Evolutionary conservation across 2,329 filamentous ascomycete species (phyloP), one percentile per base, ranked within the genome.

Genomic region (Aspergillus clavatus): DNA sequence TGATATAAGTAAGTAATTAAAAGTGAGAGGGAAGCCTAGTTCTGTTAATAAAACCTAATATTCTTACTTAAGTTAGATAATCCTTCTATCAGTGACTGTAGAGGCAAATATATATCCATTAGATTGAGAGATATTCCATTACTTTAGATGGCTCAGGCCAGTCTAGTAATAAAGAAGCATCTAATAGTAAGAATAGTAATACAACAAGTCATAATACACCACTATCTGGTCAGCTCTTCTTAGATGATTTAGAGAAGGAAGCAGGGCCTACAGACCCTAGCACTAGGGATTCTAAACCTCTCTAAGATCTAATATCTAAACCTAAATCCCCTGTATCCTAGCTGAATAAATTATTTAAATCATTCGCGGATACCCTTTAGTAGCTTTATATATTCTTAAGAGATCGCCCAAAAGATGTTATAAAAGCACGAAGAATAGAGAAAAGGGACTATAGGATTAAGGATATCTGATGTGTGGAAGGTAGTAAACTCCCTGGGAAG

Each of bases 391-490:
- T 11, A 12, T 39, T 39, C 37, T 23, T 26, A 23, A n/a, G 12
- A 23, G 12, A 39, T 14, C 18, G 24, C 19, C 37, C 37, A 12
- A 10, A 19, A 14, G 22, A 22, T 19, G 24, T 39, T 23, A n/a
- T 39, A 39, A 23, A 39, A 12, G 21, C n/a, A 24, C 21, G 23
- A 23, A 39, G 16, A 27, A 24, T 12, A 16, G 21, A 39, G 22
- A 39, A n/a, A 23, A 39, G n/a, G 24, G 37, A 39, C 37, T 7
- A 14, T 14, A 39, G 37, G 24, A 39, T 39, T 23, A 26, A 23
- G 22, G 37, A 39, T 23, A 39, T 39, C 37, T 22, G 22, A 39
- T 14, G 21, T 39, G 37, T 39, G 37, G 37, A 39, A 39, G 37
- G 37, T 23, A 39, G n/a, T 24, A n/a, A 27, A 12, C 23, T 14